phyloP scores from a whole-genome alignment of 2,329 filamentous ascomycete species.

The Amauroascus verrucosus region DNA sequence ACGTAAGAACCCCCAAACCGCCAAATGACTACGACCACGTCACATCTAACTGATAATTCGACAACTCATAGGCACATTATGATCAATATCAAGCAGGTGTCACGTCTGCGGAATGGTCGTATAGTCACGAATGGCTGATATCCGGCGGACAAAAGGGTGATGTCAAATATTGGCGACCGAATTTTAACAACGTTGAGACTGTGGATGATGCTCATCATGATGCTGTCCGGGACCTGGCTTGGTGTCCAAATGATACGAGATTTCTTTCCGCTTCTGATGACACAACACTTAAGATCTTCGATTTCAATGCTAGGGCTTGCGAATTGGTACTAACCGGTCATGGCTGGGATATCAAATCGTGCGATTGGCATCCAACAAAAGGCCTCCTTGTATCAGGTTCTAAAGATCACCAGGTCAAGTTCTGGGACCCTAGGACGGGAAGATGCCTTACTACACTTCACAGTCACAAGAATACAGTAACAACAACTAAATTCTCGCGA shows the following conservation, averaged over 20 bases:
- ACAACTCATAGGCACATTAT: slow-evolving; percentile 58
- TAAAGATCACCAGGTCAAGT: slow-evolving; percentile 93
- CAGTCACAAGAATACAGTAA: slow-evolving; percentile 95
- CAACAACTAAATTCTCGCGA: slow-evolving; percentile 81
- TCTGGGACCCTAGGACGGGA: slow-evolving; percentile 92
- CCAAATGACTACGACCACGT: background rate
- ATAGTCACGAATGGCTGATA: slow-evolving; percentile 93
- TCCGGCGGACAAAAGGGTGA: slow-evolving; percentile 91
- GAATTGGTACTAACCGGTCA: slow-evolving; percentile 84
- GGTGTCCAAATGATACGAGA: slow-evolving; percentile 87
- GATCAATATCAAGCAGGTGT: slow-evolving; percentile 38
- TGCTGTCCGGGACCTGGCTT: slow-evolving; percentile 81
- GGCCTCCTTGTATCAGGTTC: slow-evolving; percentile 90
- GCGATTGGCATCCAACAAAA: slow-evolving; percentile 95
- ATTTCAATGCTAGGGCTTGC: slow-evolving; percentile 77
- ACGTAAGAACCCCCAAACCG: slow-evolving; percentile 37
- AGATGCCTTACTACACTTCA: slow-evolving; percentile 88
- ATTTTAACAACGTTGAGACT: slow-evolving; percentile 97
- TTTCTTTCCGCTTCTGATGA: slow-evolving; percentile 96
- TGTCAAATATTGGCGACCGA: slow-evolving; percentile 98
- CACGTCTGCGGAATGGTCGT: slow-evolving; percentile 57
- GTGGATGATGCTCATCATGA: slow-evolving; percentile 77
- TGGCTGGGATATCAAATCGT: slow-evolving; percentile 93
- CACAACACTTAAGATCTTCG: slow-evolving; percentile 85
- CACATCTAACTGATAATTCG: background rate